These are phyloP conservation scores for Quercus mongolica DNA, from an alignment of 306 rosid genomes.

Conservation along the genomic window DNA sequence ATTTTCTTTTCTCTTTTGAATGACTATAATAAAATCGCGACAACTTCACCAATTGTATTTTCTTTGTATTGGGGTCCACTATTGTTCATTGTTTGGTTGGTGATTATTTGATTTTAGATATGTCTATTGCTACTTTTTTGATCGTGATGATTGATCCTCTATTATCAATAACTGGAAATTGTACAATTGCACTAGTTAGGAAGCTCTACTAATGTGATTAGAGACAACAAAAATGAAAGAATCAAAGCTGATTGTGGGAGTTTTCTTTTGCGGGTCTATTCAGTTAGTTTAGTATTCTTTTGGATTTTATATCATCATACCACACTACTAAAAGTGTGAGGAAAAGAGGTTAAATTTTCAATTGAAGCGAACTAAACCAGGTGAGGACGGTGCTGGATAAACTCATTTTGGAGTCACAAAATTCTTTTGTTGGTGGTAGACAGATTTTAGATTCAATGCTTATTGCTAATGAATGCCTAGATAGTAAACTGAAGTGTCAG, in stretches of 20 bases:
- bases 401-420: too few relatives aligned
- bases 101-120: background rate
- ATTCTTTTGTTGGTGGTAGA: too few relatives aligned
- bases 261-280: background rate
- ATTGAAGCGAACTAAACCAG: background rate
- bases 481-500: too few relatives aligned
- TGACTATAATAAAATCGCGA: background rate
- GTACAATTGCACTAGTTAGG: background rate
- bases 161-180: background rate
- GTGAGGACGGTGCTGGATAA: too few relatives aligned
- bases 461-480: too few relatives aligned
- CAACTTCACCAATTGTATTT: background rate
- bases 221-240: background rate
- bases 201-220: background rate
- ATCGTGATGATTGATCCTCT: background rate
- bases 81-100: background rate
- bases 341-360: background rate
- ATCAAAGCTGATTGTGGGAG: background rate
- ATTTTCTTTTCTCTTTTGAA: background rate
- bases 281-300: background rate
- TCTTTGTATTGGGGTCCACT: background rate
- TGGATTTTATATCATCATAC: background rate
- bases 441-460: too few relatives aligned
- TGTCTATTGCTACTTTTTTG: background rate
- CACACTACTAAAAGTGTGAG: background rate